A percentile compares a stretch with the other conserved stretches of the same genome.
Conservation (phyloP, 768 basidiomycete species). For the Hortiboletus campestris region DNA sequence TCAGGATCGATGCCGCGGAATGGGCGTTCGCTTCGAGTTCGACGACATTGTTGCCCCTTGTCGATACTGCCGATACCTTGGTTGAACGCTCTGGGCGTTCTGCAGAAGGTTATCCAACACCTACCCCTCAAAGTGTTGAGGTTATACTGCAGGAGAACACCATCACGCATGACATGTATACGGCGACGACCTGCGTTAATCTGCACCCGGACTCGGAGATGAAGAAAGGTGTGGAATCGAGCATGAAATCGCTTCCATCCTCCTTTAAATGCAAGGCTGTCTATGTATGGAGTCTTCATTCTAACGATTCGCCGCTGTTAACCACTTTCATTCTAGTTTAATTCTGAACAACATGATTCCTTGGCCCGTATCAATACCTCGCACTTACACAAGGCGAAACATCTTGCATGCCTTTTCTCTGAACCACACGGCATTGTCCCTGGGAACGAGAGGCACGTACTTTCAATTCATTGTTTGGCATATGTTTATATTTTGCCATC, state of each 20-base stretch:
- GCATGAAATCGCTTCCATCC: slow-evolving; percentile 6
- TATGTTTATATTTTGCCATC: not conserved
- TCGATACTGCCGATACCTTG: not conserved
- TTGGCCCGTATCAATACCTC: not conserved
- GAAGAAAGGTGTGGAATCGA: slow-evolving; percentile 3
- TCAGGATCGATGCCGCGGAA: too few species aligned
- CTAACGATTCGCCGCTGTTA: not conserved
- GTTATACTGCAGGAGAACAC: not conserved
- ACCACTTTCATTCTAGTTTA: slow-evolving; percentile 7
- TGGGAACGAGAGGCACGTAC: not conserved
- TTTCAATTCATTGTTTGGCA: not conserved
- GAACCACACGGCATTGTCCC: slow-evolving; percentile 6
- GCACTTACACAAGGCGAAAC: not conserved
- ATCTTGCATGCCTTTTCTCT: not conserved
- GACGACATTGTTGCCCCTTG: not conserved
- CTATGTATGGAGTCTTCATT: not conserved
- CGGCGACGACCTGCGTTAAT: not conserved
- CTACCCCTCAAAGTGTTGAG: not conserved
- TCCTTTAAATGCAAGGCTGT: slow-evolving; percentile 9
- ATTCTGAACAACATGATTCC: slow-evolving; percentile 2
- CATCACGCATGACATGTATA: slow-evolving; percentile 14
- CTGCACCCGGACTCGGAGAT: slow-evolving; percentile 2
- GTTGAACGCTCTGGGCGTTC: not conserved
- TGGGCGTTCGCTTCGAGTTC: not conserved
- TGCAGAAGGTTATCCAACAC: not conserved